phyloP scores from a whole-genome alignment of 495 filamentous ascomycete species.

The Penicillium macrosclerotiorum region DNA sequence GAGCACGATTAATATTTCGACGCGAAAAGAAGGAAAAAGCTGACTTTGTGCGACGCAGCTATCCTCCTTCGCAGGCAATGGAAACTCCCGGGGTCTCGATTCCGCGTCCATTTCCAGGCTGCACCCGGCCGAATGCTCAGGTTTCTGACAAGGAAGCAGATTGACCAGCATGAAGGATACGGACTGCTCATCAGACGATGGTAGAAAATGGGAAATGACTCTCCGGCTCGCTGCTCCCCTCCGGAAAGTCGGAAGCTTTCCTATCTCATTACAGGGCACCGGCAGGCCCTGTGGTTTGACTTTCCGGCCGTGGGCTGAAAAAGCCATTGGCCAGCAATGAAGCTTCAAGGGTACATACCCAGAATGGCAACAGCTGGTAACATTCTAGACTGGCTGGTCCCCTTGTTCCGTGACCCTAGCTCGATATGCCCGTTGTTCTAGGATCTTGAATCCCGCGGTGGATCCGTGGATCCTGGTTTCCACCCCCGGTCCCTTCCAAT shows the following conservation, averaged over 20 bases:
- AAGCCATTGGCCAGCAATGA: constrained; percentile 11
- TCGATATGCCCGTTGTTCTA: constrained; percentile 22
- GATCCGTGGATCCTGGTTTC: constrained; percentile 10
- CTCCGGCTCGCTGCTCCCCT: too few relatives aligned
- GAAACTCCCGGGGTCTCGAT: constrained; percentile 7
- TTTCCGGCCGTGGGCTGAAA: constrained; percentile 1
- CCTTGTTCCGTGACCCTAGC: constrained; percentile 13
- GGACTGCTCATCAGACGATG: neutral
- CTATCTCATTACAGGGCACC: constrained; percentile 5
- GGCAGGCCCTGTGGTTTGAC: too few relatives aligned
- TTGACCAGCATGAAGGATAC: too few relatives aligned
- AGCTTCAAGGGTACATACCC: constrained; percentile 6
- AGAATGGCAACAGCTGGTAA: constrained; percentile 5
- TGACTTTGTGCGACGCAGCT: constrained; percentile 8
- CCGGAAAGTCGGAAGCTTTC: too few relatives aligned
- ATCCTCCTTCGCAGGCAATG: constrained; percentile 3
- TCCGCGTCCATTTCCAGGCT: constrained; percentile 16
- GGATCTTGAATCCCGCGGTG: constrained; percentile 17
- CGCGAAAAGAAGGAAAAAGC: constrained; percentile 2
- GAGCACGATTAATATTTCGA: constrained; percentile 10
- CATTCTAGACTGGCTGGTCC: constrained; percentile 10
- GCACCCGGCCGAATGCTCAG: constrained; percentile 22
- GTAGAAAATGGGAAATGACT: too few relatives aligned
- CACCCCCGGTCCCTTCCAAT: neutral
- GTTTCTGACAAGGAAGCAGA: constrained; percentile 18